A percentile compares a stretch with the other conserved stretches of the same genome.
Evolutionary conservation across 768 basidiomycete species (phyloP).

Genomic region (Lentinula sp.): DNA sequence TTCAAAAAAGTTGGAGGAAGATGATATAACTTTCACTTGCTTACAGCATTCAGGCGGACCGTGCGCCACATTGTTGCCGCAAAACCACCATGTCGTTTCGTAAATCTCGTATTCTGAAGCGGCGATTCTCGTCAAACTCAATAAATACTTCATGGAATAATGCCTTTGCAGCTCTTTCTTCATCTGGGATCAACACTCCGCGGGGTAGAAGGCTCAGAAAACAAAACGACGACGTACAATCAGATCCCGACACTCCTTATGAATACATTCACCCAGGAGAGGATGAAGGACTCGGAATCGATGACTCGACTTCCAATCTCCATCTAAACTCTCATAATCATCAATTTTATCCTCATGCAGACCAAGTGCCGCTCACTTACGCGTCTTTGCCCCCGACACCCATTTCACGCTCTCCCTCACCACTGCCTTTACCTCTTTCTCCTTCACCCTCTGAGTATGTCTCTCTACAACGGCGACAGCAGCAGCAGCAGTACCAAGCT

Average conservation of each 20-base stretch:
- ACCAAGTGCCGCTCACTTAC: constrained; percentile 4
- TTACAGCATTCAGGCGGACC: no score
- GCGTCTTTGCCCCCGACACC: constrained; percentile 11
- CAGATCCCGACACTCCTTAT: background rate
- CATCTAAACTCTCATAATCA: background rate
- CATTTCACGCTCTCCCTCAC: constrained; percentile 8
- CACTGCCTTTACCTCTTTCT: constrained; percentile 7
- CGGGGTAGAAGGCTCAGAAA: background rate
- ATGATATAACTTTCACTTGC: no score
- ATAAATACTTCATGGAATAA: background rate
- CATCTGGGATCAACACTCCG: background rate
- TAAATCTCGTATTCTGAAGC: background rate
- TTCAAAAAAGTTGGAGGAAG: no score
- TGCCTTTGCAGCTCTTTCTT: constrained; percentile 1
- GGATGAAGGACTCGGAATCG: background rate
- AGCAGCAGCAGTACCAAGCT: constrained; percentile 15
- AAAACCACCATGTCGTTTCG: constrained; percentile 1
- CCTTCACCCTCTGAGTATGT: constrained; percentile 3
- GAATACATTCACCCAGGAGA: background rate
- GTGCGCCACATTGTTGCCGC: background rate
- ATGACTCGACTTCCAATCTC: background rate
- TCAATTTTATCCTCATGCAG: background rate
- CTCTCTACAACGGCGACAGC: constrained; percentile 14
- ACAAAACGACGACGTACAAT: background rate
- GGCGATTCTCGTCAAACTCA: constrained; percentile 2